Percentiles rank a stretch among this genome's conserved stretches.
phyloP scores from a whole-genome alignment of 225 moss, liverwort and hornwort species.

The Anthoceros angustus region DNA sequence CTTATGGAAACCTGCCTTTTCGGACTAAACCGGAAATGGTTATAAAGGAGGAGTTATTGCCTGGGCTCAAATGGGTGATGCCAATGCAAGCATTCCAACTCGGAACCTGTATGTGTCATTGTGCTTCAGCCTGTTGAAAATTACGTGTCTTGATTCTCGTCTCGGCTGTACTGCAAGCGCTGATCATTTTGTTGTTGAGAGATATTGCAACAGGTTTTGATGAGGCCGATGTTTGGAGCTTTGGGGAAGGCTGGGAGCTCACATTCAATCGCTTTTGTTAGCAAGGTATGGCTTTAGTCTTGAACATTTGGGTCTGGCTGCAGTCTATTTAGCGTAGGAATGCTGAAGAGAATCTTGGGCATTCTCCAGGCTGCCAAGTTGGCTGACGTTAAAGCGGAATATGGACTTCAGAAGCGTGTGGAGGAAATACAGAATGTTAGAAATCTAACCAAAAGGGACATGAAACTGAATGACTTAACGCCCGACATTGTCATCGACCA shows the following conservation, averaged over 20 bases:
- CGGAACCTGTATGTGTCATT: conserved; percentile 38
- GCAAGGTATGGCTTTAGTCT: conserved; percentile 38
- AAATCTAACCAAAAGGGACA: conserved; percentile 47
- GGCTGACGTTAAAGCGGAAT: conserved; percentile 26
- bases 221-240: conserved; percentile 87
- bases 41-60: conserved; percentile 70
- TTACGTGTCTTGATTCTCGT: not conserved
- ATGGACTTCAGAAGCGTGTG: conserved; percentile 52
- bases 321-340: not conserved
- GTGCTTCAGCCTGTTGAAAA: not conserved
- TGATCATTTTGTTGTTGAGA: not conserved
- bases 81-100: conserved; percentile 88
- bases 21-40: conserved; percentile 75
- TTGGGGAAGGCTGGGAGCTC: conserved; percentile 58
- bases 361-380: conserved; percentile 38
- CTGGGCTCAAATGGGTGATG: conserved; percentile 93
- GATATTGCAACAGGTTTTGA: conserved; percentile 26
- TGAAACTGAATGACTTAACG: conserved; percentile 60
- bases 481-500: conserved; percentile 70
- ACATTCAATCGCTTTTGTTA: conserved; percentile 74
- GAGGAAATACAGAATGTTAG: conserved; percentile 61
- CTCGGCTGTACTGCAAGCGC: not conserved
- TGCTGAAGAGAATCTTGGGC: not conserved
- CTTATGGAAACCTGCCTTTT: conserved; percentile 70
- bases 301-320: not conserved